These are phyloP conservation scores for Fusarium nygamai DNA, from an alignment of 2,329 filamentous ascomycete species.

Conservation along the genomic window DNA sequence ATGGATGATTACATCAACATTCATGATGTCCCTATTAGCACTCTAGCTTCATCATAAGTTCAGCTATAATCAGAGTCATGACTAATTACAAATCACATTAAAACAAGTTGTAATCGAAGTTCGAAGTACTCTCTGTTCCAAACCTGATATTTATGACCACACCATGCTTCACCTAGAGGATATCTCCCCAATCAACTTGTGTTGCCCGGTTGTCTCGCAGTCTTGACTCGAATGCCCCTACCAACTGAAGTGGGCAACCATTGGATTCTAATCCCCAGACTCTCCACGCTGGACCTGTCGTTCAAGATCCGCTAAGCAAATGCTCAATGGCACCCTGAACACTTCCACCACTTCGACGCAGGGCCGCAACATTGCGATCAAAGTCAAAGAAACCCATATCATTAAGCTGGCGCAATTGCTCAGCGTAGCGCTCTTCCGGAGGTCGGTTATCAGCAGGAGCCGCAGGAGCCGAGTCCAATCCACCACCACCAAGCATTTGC, in stretches of 20 bases:
- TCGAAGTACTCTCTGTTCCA: conserved; percentile 21
- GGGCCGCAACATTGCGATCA: conserved; percentile 87
- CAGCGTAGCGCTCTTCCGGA: conserved; percentile 91
- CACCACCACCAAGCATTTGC: conserved; percentile 56
- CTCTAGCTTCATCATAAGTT: neutral
- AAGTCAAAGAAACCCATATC: conserved; percentile 99
- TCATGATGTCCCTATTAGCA: neutral
- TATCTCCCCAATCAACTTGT: conserved; percentile 21
- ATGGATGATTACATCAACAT: neutral
- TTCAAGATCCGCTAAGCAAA: conserved; percentile 57
- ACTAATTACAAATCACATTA: neutral
- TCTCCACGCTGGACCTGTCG: conserved; percentile 5
- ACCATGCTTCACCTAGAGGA: conserved; percentile 30
- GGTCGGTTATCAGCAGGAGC: conserved; percentile 82
- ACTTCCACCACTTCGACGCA: conserved; percentile 89
- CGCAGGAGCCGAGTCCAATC: conserved; percentile 55
- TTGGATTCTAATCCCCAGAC: neutral
- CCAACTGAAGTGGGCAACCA: conserved; percentile 2
- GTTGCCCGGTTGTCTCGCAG: conserved; percentile 30
- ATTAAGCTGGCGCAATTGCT: conserved; percentile 91
- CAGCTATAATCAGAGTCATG: neutral
- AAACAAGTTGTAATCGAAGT: neutral
- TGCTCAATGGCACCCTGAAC: conserved; percentile 92
- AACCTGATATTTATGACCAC: conserved; percentile 39
- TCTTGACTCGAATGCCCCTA: conserved; percentile 12